A percentile compares a stretch with the other conserved stretches of the same genome.
phyloP scores from a whole-genome alignment of 2,329 filamentous ascomycete species.

The Fusarium zealandicum region DNA sequence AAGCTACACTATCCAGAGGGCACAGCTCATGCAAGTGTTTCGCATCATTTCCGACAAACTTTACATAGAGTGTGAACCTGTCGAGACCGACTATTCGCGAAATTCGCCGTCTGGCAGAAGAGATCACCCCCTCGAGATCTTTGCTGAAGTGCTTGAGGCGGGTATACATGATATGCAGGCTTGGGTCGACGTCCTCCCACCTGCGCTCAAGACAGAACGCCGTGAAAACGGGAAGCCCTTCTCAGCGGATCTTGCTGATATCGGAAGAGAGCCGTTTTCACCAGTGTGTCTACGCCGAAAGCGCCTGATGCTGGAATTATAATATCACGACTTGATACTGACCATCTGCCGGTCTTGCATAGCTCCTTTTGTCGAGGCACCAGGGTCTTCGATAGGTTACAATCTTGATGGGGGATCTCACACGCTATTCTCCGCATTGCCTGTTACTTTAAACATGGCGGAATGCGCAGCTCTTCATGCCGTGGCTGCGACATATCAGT shows the following conservation, averaged over 20 bases:
- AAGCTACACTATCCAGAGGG: background rate
- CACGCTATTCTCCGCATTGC: too few relatives aligned
- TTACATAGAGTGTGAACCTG: background rate
- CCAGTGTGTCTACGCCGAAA: slow-evolving; percentile 4
- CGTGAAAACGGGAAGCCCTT: background rate
- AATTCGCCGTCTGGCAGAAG: too few relatives aligned
- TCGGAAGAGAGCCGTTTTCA: slow-evolving; percentile 6
- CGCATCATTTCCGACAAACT: background rate
- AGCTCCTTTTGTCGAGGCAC: background rate
- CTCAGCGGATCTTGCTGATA: background rate
- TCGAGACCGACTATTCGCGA: background rate
- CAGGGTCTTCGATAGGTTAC: too few relatives aligned
- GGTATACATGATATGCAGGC: background rate
- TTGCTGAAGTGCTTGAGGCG: background rate
- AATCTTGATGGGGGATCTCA: too few relatives aligned
- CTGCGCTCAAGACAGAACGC: slow-evolving; percentile 1
- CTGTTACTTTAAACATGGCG: background rate
- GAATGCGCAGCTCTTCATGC: background rate
- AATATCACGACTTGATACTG: slow-evolving; percentile 18
- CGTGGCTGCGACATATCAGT: background rate
- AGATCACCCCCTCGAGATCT: background rate
- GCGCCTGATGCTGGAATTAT: slow-evolving; percentile 41
- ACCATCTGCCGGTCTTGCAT: background rate
- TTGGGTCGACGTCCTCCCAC: background rate
- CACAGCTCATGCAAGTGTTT: background rate